These are phyloP conservation scores for Discostella pseudostelligera DNA, from an alignment of 108 stramenopile species.

Conservation along the genomic window DNA sequence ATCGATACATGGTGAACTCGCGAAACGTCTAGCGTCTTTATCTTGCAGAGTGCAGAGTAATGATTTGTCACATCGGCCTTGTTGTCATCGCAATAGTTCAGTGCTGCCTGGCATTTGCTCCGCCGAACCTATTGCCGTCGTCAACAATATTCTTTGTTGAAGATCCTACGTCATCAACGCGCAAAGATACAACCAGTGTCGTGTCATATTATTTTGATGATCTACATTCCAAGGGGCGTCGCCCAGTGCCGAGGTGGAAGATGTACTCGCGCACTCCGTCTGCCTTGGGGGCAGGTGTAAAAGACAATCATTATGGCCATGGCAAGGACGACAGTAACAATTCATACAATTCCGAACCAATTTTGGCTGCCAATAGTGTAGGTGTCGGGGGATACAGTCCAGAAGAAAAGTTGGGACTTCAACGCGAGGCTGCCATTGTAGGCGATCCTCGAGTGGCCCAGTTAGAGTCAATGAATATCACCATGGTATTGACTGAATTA, in stretches of 20 bases:
- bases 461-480: constrained; percentile 68
- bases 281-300: not conserved
- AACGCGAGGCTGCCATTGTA: constrained; percentile 48
- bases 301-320: not conserved
- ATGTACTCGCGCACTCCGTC: not conserved
- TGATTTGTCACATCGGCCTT: not conserved
- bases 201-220: not conserved
- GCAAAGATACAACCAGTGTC: not conserved
- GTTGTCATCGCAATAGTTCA: constrained; percentile 14
- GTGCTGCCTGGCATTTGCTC: constrained; percentile 17
- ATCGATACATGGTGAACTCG: too few relatives aligned
- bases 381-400: constrained; percentile 34
- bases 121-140: constrained; percentile 5
- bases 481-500: constrained; percentile 84
- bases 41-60: not conserved
- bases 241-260: not conserved
- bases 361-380: not conserved
- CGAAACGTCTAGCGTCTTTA: too few relatives aligned
- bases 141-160: not conserved
- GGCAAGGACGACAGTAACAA: not conserved
- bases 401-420: constrained; percentile 26
- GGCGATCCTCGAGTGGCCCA: constrained; percentile 72
- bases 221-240: not conserved
- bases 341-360: not conserved
- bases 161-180: not conserved